Percentiles rank a stretch among this genome's conserved stretches.
phyloP scores from a whole-genome alignment of 495 filamentous ascomycete genomes.

The Talaromyces proteolyticus region DNA sequence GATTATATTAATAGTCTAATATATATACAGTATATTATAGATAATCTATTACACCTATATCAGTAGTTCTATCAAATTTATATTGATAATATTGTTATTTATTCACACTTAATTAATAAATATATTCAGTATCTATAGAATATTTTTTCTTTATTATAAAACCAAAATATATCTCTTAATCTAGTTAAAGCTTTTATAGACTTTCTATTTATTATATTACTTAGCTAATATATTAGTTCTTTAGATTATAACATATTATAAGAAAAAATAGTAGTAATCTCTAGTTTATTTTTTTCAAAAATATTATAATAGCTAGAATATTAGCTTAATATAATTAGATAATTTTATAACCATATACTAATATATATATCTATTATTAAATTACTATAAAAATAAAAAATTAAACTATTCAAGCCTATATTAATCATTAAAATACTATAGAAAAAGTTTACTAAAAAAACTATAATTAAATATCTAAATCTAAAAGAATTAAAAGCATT shows the following conservation, averaged over 20 bases:
- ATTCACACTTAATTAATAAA: background rate
- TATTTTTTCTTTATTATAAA: background rate
- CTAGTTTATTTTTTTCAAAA: background rate
- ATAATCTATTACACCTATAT: background rate
- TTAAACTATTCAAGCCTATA: background rate
- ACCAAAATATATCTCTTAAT: background rate
- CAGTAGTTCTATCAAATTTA: background rate
- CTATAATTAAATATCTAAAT: background rate
- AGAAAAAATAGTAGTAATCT: background rate
- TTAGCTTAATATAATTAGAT: background rate
- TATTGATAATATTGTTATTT: background rate
- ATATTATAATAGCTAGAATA: background rate
- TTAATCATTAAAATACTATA: background rate
- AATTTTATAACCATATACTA: background rate
- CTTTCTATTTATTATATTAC: background rate
- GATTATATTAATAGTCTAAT: background rate
- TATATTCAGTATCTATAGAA: background rate
- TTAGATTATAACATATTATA: background rate
- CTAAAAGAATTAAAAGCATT: background rate
- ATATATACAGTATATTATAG: background rate
- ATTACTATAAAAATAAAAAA: background rate
- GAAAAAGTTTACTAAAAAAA: background rate
- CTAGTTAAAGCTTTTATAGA: background rate
- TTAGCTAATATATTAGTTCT: background rate
- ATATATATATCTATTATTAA: background rate